phyloP scores from a whole-genome alignment of 2,329 filamentous ascomycete genomes.

The Akanthomyces dipterigenus region DNA sequence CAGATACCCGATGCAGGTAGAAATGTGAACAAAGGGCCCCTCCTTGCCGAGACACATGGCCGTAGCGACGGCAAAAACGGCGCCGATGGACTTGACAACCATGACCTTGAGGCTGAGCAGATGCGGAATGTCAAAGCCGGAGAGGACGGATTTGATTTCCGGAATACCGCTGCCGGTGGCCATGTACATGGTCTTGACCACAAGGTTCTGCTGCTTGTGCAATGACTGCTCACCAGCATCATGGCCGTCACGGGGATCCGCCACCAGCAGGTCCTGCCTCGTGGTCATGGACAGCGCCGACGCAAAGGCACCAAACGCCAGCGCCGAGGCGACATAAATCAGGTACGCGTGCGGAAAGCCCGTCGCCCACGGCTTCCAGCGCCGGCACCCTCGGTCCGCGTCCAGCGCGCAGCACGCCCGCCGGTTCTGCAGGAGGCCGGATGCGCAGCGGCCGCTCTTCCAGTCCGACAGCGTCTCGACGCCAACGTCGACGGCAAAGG shows the following conservation, averaged over 20 bases:
- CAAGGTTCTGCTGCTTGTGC: not conserved
- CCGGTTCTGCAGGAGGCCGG: constrained; percentile 84
- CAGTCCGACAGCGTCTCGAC: constrained; percentile 94
- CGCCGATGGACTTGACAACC: constrained; percentile 78
- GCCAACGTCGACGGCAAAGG: constrained; percentile 81
- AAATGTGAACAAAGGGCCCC: constrained; percentile 89
- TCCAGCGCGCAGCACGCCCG: constrained; percentile 92
- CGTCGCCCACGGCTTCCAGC: constrained; percentile 79
- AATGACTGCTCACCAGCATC: too few relatives aligned
- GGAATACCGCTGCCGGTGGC: constrained; percentile 94
- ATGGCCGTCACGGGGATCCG: too few relatives aligned
- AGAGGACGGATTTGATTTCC: constrained; percentile 92
- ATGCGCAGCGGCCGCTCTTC: constrained; percentile 85
- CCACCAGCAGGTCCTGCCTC: constrained; percentile 78
- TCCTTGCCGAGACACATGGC: constrained; percentile 97
- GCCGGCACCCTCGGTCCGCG: constrained; percentile 69
- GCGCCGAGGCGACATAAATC: constrained; percentile 21
- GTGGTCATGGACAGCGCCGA: constrained; percentile 68
- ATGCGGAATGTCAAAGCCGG: constrained; percentile 82
- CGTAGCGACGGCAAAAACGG: constrained; percentile 87
- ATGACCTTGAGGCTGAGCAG: constrained; percentile 88
- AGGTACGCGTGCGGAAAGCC: constrained; percentile 18
- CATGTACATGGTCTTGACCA: constrained; percentile 47
- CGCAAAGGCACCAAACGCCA: constrained; percentile 60
- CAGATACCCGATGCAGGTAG: constrained; percentile 91